Evolutionary conservation across 2,329 filamentous ascomycete genomes (phyloP).

Genomic region (Shiraia bambusicola): DNA sequence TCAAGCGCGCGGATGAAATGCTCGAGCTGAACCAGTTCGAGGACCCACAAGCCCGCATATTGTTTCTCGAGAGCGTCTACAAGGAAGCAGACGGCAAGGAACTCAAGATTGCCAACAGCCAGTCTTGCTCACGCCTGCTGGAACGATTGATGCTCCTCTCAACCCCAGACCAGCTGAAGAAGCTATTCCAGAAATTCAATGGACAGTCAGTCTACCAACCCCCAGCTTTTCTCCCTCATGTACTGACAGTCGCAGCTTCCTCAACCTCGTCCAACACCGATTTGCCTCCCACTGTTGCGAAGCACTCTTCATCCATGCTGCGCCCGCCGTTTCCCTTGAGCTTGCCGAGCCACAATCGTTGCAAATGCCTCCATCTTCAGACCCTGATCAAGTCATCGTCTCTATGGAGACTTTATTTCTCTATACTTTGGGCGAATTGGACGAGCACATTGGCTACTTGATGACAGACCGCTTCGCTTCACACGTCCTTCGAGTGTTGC

Average conservation of each 20-base stretch:
- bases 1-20: slow-evolving; percentile 83
- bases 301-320: slow-evolving; percentile 81
- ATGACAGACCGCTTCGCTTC: slow-evolving; percentile 89
- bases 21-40: slow-evolving; percentile 88
- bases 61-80: slow-evolving; percentile 75
- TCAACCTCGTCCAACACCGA: slow-evolving; percentile 87
- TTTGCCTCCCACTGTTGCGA: slow-evolving; percentile 98
- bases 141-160: slow-evolving; percentile 86
- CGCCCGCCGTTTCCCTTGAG: slow-evolving; percentile 76
- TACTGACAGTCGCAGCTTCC: slow-evolving; percentile 57
- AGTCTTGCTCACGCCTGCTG: slow-evolving; percentile 91
- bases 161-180: slow-evolving; percentile 77
- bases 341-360: slow-evolving; percentile 53
- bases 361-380: slow-evolving; percentile 48
- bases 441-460: slow-evolving; percentile 77
- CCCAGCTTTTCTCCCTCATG: slow-evolving; percentile 1
- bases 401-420: slow-evolving; percentile 86
- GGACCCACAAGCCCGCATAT: slow-evolving; percentile 60
- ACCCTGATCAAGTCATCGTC: slow-evolving; percentile 54
- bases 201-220: slow-evolving; percentile 60
- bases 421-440: slow-evolving; percentile 80
- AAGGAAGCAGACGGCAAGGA: slow-evolving; percentile 88
- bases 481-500: slow-evolving; percentile 81
- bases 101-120: slow-evolving; percentile 91
- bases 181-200: slow-evolving; percentile 79